Percentiles rank a stretch among this genome's conserved stretches.
Conservation (phyloP, 495 filamentous ascomycete species). For the Penicillium bovifimosum region DNA sequence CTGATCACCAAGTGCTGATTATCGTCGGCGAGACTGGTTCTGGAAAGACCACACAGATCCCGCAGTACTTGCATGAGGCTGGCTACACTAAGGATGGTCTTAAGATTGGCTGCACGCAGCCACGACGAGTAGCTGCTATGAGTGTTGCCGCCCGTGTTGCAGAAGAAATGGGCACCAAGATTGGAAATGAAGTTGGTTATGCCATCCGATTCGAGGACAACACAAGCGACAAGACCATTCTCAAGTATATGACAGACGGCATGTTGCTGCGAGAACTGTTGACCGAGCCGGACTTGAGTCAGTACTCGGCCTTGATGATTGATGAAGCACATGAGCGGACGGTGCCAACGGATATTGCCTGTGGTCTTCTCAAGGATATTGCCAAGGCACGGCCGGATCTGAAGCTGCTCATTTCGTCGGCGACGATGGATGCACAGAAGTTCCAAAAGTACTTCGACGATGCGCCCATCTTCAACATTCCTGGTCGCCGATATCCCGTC, state of each 20-base stretch:
- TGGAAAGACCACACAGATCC: constrained; percentile 86
- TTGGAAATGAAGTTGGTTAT: constrained; percentile 93
- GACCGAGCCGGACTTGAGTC: constrained; percentile 77
- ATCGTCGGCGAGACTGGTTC: constrained; percentile 86
- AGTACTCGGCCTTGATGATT: constrained; percentile 91
- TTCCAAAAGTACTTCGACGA: constrained; percentile 92
- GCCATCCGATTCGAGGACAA: constrained; percentile 93
- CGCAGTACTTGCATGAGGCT: constrained; percentile 79
- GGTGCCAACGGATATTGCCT: constrained; percentile 83
- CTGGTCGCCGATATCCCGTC: constrained; percentile 83
- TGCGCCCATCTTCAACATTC: constrained; percentile 93
- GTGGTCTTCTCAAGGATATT: constrained; percentile 89
- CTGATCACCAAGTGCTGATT: constrained; percentile 75
- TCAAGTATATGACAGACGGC: constrained; percentile 98
- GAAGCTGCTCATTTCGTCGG: constrained; percentile 88
- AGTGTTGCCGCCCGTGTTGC: constrained; percentile 91
- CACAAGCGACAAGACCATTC: constrained; percentile 84
- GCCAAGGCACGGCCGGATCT: constrained; percentile 79
- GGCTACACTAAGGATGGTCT: constrained; percentile 76
- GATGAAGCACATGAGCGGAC: constrained; percentile 97
- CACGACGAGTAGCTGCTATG: constrained; percentile 95
- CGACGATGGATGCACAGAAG: constrained; percentile 92
- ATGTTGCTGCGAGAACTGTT: constrained; percentile 92
- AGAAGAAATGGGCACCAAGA: constrained; percentile 85
- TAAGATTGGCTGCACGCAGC: constrained; percentile 59